Percentiles rank a stretch among this genome's conserved stretches.
phyloP scores from a whole-genome alignment of 179 eudicot species.

The Carnegiea gigantea region DNA sequence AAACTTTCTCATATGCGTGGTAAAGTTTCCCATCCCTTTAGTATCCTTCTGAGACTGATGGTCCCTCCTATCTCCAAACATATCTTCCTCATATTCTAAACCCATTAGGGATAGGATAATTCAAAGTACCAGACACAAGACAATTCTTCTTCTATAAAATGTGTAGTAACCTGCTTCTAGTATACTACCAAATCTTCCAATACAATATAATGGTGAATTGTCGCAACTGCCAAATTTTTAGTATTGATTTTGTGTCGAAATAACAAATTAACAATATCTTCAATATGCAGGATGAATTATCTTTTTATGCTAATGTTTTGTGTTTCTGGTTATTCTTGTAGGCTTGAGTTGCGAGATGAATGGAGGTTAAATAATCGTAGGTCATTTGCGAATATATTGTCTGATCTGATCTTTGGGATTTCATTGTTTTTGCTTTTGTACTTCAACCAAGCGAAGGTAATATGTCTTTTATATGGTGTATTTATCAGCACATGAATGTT shows the following conservation, averaged over 20 bases:
- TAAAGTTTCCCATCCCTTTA: no score
- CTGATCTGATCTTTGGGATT: constrained; percentile 81
- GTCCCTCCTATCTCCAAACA: no score
- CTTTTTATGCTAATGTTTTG: constrained; percentile 8
- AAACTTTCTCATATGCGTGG: no score
- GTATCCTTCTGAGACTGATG: no score
- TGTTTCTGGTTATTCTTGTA: constrained; percentile 36
- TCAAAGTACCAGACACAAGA: no score
- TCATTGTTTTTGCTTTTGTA: constrained; percentile 76
- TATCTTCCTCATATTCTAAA: no score
- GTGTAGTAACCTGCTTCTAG: no score
- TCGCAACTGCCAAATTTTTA: no score
- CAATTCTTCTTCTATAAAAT: no score
- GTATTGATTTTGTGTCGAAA: not conserved
- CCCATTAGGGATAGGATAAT: no score
- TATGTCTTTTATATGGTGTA: constrained; percentile 29
- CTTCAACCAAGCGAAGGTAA: constrained; percentile 82
- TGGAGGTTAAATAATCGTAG: constrained; percentile 79
- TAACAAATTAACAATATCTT: not conserved
- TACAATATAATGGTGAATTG: no score
- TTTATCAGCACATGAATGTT: constrained; percentile 3
- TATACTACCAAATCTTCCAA: no score
- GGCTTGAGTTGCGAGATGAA: constrained; percentile 87
- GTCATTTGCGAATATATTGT: constrained; percentile 94
- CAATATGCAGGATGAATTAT: not conserved